A percentile compares a stretch with the other conserved stretches of the same genome.
Evolutionary conservation across 2,329 filamentous ascomycete genomes (phyloP).

Genomic region (Colletotrichum tofieldiae): DNA sequence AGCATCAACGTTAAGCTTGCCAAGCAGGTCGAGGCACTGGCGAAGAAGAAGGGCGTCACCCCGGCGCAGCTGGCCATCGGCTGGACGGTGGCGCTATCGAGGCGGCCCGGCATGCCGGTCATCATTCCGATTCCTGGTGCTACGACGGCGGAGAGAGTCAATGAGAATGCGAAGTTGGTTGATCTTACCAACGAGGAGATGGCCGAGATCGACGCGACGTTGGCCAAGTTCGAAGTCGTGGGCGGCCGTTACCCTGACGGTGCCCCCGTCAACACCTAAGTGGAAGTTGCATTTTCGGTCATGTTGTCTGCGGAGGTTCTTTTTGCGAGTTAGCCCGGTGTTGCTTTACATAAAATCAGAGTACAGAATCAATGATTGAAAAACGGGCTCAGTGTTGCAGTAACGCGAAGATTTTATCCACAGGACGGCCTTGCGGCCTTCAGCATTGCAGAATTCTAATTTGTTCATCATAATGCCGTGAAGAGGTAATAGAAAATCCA

Average conservation of each 20-base stretch:
- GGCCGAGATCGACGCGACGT: slow-evolving; percentile 64
- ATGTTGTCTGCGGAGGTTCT: background rate
- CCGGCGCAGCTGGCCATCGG: slow-evolving; percentile 76
- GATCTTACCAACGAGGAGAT: slow-evolving; percentile 67
- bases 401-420: slow-evolving; percentile 51
- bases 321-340: slow-evolving; percentile 13
- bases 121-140: slow-evolving; percentile 80
- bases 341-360: background rate
- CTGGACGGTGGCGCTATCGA: slow-evolving; percentile 71
- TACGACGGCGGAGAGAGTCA: slow-evolving; percentile 67
- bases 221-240: slow-evolving; percentile 63
- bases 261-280: slow-evolving; percentile 56
- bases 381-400: slow-evolving; percentile 37
- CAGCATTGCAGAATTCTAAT: slow-evolving; percentile 67
- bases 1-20: slow-evolving; percentile 76
- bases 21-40: slow-evolving; percentile 69
- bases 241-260: slow-evolving; percentile 65
- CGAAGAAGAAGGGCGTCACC: slow-evolving; percentile 72
- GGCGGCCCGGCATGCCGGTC: slow-evolving; percentile 66
- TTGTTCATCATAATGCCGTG: slow-evolving; percentile 49
- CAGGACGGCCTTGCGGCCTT: slow-evolving; percentile 51
- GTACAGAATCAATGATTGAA: background rate
- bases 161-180: slow-evolving; percentile 72
- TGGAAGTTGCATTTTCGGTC: background rate
- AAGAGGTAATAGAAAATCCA: slow-evolving; percentile 51